Base-by-base conservation (phyloP, 2,329 filamentous ascomycete species). In the Byssothecium circinans region DNA sequence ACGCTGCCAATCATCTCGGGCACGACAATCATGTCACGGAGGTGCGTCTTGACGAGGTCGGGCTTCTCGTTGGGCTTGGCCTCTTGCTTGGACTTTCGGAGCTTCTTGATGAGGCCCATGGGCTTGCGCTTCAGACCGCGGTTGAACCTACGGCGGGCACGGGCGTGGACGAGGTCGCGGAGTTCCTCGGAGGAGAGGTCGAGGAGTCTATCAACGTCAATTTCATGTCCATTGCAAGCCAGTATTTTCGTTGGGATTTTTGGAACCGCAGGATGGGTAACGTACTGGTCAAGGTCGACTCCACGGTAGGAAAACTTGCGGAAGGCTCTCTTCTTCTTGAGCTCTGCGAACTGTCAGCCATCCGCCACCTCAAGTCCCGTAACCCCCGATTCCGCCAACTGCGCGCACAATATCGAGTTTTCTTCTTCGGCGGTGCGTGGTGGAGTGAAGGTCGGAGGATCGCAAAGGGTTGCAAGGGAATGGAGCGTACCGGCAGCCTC, bases 91-190 rank as follows among this genome's bases (percentile, higher is more conserved):
- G 94, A 88, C 85, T 96, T 97, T 78, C 94, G 92, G 73, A 99
- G 90, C 87, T 99, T 99, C 90, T 97, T 97, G 87, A 99, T 97
- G 74, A 99, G 84, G 71, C 94, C 94, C 94, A 99, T 97, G 72
- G 94, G 94, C 85, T 95, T 95, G 83, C 94, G 91, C 89, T 97
- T 99, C 73, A 99, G 88, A 73, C 94, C 94, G 68, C 94, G 92
- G 88, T 97, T 97, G 88, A 99, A 97, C 77, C 95, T 86, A 79
- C 94, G 87, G 76, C 94, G 92, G 75, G 94, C 94, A 77, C 94
- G 94, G 74, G 94, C 94, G 84, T 99, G 94, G 74, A 99, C 91
- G 77, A 99, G 89, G 88, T 96, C 91, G 74, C 94, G 91, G 78
- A 99, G 91, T 81, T 97, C 89, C 78, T 97, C 94, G 74, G 91